phyloP scores from a whole-genome alignment of 2,329 filamentous ascomycete species.

The Immersiporthe knoxdaviesiana region DNA sequence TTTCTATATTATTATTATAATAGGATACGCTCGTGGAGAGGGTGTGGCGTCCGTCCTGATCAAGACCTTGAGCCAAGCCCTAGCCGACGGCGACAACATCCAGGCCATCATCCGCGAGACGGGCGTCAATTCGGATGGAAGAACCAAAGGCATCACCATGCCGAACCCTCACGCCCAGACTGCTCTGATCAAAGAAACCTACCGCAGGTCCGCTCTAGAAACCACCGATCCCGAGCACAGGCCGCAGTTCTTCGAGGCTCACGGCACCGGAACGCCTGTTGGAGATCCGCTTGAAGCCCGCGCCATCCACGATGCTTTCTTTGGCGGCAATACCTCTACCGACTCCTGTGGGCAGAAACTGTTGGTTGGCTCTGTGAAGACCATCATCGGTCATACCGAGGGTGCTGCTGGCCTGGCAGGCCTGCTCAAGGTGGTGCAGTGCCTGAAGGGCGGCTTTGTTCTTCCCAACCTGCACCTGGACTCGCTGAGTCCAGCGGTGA shows the following conservation, averaged over 20 bases:
- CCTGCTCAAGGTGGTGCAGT: slow-evolving; percentile 48
- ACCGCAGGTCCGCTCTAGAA: slow-evolving; percentile 47
- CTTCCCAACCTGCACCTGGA: slow-evolving; percentile 50
- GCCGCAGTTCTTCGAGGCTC: slow-evolving; percentile 53
- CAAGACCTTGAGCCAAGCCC: slow-evolving; percentile 54
- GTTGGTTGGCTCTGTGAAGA: slow-evolving; percentile 49
- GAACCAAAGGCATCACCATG: slow-evolving; percentile 57
- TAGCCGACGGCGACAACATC: slow-evolving; percentile 53
- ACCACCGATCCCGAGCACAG: slow-evolving; percentile 37
- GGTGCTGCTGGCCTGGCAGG: slow-evolving; percentile 54
- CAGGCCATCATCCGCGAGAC: slow-evolving; percentile 52
- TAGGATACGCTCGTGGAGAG: slow-evolving; percentile 60
- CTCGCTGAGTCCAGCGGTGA: slow-evolving; percentile 45
- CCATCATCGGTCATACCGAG: slow-evolving; percentile 54
- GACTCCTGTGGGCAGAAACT: slow-evolving; percentile 32
- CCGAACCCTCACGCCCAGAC: slow-evolving; percentile 52
- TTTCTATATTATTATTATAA: not conserved
- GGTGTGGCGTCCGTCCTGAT: slow-evolving; percentile 55
- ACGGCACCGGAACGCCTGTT: slow-evolving; percentile 45
- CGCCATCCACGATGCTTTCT: slow-evolving; percentile 49
- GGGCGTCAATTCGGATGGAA: slow-evolving; percentile 54
- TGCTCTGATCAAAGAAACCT: slow-evolving; percentile 48
- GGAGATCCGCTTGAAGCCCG: slow-evolving; percentile 49
- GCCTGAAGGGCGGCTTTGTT: slow-evolving; percentile 44
- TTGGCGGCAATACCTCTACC: slow-evolving; percentile 28